Conservation (phyloP, 140 eudicot species). For the Cichorium intybus region DNA sequence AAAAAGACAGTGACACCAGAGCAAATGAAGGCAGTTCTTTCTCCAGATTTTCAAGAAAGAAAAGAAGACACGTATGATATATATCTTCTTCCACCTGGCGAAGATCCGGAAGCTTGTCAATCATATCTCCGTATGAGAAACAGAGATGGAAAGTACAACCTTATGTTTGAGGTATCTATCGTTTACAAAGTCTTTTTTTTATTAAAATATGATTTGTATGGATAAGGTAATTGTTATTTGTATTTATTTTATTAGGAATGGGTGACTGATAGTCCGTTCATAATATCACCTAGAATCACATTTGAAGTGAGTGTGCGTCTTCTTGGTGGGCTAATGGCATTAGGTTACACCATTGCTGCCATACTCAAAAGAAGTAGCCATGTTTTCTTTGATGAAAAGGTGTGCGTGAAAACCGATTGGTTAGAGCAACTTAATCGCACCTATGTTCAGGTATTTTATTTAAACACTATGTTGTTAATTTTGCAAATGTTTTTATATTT, state of each 20-base stretch:
- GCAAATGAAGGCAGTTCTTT: constrained; percentile 65
- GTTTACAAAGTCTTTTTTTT: neutral
- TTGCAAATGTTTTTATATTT: neutral
- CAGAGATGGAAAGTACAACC: constrained; percentile 89
- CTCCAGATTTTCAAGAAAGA: constrained; percentile 52
- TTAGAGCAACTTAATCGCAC: constrained; percentile 86
- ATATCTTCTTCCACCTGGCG: constrained; percentile 96
- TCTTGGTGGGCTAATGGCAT: constrained; percentile 92
- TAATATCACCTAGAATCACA: constrained; percentile 91
- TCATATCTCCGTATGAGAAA: constrained; percentile 92
- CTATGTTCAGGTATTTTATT: constrained; percentile 69
- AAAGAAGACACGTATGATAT: constrained; percentile 89
- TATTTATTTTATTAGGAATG: constrained; percentile 73
- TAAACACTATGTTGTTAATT: neutral
- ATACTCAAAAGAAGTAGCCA: constrained; percentile 90
- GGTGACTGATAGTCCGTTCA: constrained; percentile 92
- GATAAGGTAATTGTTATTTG: neutral
- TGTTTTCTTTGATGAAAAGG: constrained; percentile 71
- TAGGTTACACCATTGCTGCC: constrained; percentile 93
- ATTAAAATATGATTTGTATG: neutral
- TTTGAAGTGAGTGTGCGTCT: constrained; percentile 94
- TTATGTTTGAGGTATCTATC: constrained; percentile 83
- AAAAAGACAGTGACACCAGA: constrained; percentile 58
- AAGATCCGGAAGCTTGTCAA: constrained; percentile 98
- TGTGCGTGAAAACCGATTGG: constrained; percentile 87